Conservation (phyloP, 2,329 filamentous ascomycete species). For the Cordyceps cateniannulata region DNA sequence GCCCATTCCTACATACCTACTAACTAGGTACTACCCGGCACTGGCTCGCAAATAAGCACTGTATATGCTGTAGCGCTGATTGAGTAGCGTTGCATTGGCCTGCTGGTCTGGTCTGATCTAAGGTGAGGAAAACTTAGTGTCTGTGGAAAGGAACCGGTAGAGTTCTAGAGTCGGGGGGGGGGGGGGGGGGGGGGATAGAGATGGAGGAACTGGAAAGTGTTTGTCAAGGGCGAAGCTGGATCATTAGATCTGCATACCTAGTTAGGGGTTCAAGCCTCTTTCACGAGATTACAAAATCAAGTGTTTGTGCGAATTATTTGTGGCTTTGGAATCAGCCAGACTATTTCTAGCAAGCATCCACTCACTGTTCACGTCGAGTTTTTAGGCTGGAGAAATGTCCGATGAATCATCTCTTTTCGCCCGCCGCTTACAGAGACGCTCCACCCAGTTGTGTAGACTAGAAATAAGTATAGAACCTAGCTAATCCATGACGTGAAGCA, state of each 20-base stretch:
- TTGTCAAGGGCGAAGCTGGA: not conserved
- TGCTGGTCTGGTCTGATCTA: not conserved
- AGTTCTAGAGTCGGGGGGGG: not conserved
- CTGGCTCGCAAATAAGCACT: constrained; percentile 2
- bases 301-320: not conserved
- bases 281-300: not conserved
- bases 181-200: no score
- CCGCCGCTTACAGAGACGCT: not conserved
- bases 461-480: constrained; percentile 1
- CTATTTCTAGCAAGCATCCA: not conserved
- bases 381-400: not conserved
- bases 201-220: not conserved
- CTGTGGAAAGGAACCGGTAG: not conserved
- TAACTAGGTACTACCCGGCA: not conserved
- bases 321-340: constrained; percentile 5
- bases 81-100: not conserved
- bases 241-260: not conserved
- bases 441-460: not conserved
- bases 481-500: constrained; percentile 5
- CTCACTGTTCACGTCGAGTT: not conserved
- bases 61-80: constrained; percentile 4
- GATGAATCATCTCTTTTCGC: constrained; percentile 1
- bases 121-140: not conserved
- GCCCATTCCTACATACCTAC: no score
- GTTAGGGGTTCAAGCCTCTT: not conserved